phyloP scores from a whole-genome alignment of 495 filamentous ascomycete species.

The Daldinia decipiens region DNA sequence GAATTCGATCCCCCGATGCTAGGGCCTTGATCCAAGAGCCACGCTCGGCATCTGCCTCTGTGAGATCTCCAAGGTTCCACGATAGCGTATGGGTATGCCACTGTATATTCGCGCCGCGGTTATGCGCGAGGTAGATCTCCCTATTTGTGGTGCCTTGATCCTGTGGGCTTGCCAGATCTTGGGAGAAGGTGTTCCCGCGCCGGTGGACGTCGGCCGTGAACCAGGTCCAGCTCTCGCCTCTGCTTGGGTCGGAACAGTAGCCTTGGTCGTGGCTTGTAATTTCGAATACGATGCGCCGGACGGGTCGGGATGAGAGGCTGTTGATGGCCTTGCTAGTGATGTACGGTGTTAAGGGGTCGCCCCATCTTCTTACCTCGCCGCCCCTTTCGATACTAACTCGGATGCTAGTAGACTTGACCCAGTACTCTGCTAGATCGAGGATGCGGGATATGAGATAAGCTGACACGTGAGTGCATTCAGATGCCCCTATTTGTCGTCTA shows the following conservation, averaged over 20 bases:
- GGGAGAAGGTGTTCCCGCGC: conserved; percentile 25
- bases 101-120: conserved; percentile 25
- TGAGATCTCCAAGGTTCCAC: conserved; percentile 23
- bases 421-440: conserved; percentile 41
- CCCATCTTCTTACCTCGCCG: conserved; percentile 34
- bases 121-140: conserved; percentile 32
- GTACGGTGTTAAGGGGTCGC: conserved; percentile 30
- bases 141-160: conserved; percentile 21
- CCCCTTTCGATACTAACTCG: conserved; percentile 31
- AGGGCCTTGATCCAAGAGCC: conserved; percentile 27
- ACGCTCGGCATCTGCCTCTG: conserved; percentile 19
- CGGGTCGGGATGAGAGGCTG: conserved; percentile 16
- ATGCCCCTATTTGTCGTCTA: not conserved
- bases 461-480: not conserved
- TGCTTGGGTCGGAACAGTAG: conserved; percentile 29
- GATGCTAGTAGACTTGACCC: conserved; percentile 31
- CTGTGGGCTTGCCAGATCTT: conserved; percentile 19
- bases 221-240: conserved; percentile 36
- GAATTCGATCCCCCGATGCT: conserved; percentile 21
- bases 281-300: conserved; percentile 37
- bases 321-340: conserved; percentile 32
- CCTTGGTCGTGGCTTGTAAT: conserved; percentile 41
- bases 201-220: conserved; percentile 39
- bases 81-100: conserved; percentile 31
- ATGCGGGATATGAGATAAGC: conserved; percentile 24